Conservation (phyloP, 169 alveolate species). For the Cryptosporidium muris region DNA sequence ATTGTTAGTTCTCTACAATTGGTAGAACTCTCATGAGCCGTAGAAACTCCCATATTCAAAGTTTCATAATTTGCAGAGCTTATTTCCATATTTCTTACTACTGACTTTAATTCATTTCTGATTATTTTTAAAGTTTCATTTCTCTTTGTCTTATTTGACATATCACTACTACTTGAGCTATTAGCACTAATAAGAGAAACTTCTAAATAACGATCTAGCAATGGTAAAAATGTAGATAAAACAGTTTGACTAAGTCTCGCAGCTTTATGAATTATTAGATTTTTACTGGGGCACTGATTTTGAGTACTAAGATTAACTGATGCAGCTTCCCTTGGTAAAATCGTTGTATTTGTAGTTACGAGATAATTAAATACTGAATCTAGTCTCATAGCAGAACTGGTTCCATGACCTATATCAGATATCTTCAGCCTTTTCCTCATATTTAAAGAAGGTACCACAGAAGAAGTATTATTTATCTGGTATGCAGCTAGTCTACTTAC, state of each 20-base stretch:
- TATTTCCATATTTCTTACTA: background rate
- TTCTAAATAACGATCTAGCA: constrained; percentile 52
- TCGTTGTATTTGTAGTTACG: no score
- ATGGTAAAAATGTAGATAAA: constrained; percentile 37
- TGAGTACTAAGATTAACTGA: background rate
- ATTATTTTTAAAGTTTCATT: constrained; percentile 22
- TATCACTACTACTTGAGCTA: background rate
- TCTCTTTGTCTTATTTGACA: background rate
- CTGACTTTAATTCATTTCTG: constrained; percentile 45
- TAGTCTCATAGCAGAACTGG: background rate
- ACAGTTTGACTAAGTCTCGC: constrained; percentile 5
- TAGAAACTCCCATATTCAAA: background rate
- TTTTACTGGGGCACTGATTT: background rate
- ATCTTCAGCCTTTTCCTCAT: no score
- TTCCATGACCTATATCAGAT: no score
- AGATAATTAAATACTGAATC: constrained; percentile 13
- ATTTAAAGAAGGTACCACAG: no score
- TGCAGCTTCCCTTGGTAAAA: no score
- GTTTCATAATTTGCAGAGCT: constrained; percentile 14
- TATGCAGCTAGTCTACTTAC: no score
- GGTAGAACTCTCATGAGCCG: no score
- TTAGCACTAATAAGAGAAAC: constrained; percentile 39
- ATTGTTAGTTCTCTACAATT: no score
- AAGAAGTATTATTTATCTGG: no score
- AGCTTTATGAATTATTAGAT: background rate